phyloP scores from a whole-genome alignment of 1,284 basidiomycete species.

The Inonotus obliquus region DNA sequence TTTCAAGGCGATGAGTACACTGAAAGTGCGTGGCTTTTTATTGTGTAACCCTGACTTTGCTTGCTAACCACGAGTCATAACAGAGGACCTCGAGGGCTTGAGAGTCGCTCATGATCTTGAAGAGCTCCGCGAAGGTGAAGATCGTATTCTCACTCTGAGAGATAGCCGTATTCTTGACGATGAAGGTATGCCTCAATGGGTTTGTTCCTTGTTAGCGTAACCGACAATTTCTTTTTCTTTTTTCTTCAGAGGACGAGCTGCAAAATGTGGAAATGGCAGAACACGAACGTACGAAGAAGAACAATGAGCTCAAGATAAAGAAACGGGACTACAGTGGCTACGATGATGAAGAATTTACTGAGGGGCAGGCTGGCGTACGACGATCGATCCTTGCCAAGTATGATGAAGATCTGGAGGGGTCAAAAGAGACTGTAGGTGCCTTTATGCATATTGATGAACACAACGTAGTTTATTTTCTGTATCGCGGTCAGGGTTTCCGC shows the following conservation, averaged over 20 bases:
- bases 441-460: not conserved
- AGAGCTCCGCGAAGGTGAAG: constrained; percentile 88
- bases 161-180: constrained; percentile 91
- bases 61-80: constrained; percentile 4
- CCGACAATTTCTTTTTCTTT: not conserved
- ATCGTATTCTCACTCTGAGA: constrained; percentile 93
- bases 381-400: constrained; percentile 90
- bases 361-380: constrained; percentile 72
- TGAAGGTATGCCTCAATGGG: constrained; percentile 55
- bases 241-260: constrained; percentile 83
- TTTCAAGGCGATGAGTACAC: constrained; percentile 71
- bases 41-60: not conserved
- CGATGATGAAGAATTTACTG: constrained; percentile 90
- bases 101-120: constrained; percentile 96
- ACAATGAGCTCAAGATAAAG: constrained; percentile 84
- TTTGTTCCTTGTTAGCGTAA: not conserved
- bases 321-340: constrained; percentile 90
- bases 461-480: constrained; percentile 7
- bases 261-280: constrained; percentile 94
- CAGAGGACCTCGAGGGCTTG: constrained; percentile 86
- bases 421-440: constrained; percentile 55
- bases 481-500: constrained; percentile 63
- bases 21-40: constrained; percentile 53
- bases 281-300: constrained; percentile 73
- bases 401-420: constrained; percentile 80